Evolutionary conservation across 768 basidiomycete genomes (phyloP).

Genomic region (Leccinum ochraceum): DNA sequence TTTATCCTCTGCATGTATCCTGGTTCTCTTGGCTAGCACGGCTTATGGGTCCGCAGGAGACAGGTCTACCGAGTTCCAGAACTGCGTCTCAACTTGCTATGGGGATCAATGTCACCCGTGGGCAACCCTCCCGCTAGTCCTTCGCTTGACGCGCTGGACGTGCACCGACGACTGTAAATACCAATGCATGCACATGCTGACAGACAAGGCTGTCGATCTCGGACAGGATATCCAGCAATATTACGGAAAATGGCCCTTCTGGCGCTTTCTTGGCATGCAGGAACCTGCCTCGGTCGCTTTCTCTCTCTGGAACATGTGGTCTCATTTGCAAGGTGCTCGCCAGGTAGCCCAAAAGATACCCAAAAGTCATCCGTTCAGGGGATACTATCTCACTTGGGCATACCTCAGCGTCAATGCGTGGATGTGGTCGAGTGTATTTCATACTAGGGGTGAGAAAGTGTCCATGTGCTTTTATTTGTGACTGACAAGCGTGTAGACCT

Average conservation of each 20-base stretch:
- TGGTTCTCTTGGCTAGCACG: slow-evolving; percentile 13
- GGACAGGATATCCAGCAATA: slow-evolving; percentile 67
- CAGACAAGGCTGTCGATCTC: slow-evolving; percentile 48
- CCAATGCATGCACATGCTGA: slow-evolving; percentile 80
- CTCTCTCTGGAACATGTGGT: slow-evolving; percentile 82
- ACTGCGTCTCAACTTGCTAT: slow-evolving; percentile 39
- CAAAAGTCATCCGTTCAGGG: slow-evolving; percentile 63
- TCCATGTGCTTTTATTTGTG: background rate
- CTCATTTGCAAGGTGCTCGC: slow-evolving; percentile 62
- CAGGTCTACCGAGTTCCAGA: slow-evolving; percentile 35
- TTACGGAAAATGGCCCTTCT: slow-evolving; percentile 98
- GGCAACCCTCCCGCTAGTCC: slow-evolving; percentile 48
- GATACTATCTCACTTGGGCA: slow-evolving; percentile 67
- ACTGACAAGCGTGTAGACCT: slow-evolving; percentile 53
- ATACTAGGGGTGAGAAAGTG: slow-evolving; percentile 73
- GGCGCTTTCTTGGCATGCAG: slow-evolving; percentile 84
- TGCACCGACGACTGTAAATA: slow-evolving; percentile 91
- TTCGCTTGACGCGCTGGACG: slow-evolving; percentile 80
- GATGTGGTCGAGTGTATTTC: slow-evolving; percentile 91
- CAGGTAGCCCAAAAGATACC: slow-evolving; percentile 51
- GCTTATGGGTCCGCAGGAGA: slow-evolving; percentile 34
- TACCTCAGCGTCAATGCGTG: slow-evolving; percentile 83
- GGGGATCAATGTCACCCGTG: slow-evolving; percentile 13
- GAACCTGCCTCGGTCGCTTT: slow-evolving; percentile 93
- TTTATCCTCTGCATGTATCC: slow-evolving; percentile 12